Base-by-base conservation (phyloP, 805 yeast species). In the Metschnikowia orientalis region DNA sequence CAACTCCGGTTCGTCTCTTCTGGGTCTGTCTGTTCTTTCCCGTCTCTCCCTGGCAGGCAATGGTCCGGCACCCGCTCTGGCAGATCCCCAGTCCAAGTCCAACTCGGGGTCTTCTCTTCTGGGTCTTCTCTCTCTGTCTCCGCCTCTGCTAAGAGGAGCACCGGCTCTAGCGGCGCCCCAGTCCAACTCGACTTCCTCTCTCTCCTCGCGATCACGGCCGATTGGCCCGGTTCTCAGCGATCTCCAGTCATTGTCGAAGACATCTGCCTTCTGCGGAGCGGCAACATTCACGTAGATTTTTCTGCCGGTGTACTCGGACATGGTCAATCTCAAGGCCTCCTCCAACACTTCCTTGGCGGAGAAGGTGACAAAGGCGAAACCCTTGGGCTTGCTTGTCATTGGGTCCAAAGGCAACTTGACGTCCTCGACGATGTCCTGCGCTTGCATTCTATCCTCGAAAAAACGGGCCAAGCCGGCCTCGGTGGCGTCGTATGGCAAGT, bases 401-500 rank as follows among this genome's bases (percentile, higher is more conserved):
- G 48, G 57, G 59, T 84, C 95, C 53, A 67, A 73, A 46, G 95
- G 95, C 45, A 86, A 75, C 42, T 79, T 76, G 42, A 88, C 69
- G 35, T 77, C 80, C 28, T 68, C 63, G 36, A 85, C 75, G 32
- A 77, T 68, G 34, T 57, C 67, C 23, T 58, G 58, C 14, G 69
- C 63, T 46, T 73, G 78, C 50, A 65, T 62, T 44, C 77, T 67
- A 38, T 72, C 75, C 48, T 74, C 79, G 37, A 83, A 72, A 68
- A 81, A 82, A 16, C 71, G 73, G 32, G 58, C 64, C 38, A 83
- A 67, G 33, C 69, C 74, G 22, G 69, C 77, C 59, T 90, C 97
- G 28, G 68, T 59, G 27, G 76, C 73, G 38, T 83, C 89, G 79
- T 84, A 82, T 40, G 95, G 86, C 54, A 92, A 75, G 64, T 89